Conservation (phyloP, 73 alveolate species). For the Blepharisma stoltei region DNA sequence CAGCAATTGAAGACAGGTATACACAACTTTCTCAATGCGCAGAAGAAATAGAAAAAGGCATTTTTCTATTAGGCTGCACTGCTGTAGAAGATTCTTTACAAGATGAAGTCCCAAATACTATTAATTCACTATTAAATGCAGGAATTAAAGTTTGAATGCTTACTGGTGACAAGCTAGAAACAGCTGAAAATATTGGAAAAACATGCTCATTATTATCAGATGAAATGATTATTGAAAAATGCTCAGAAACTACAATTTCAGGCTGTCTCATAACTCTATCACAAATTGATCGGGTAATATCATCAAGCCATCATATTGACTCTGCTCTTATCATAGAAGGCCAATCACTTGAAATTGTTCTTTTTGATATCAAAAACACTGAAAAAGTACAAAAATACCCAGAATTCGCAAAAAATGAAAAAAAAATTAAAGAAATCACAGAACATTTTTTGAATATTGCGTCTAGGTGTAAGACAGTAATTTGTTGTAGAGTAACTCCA, state of each 20-base stretch:
- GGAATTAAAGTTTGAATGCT: constrained; percentile 65
- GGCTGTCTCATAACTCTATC: constrained; percentile 4
- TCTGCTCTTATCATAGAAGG: constrained; percentile 34
- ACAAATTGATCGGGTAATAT: background rate
- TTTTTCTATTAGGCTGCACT: constrained; percentile 79
- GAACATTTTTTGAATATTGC: constrained; percentile 20
- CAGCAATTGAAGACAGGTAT: constrained; percentile 25
- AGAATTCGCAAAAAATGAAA: background rate
- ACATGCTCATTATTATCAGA: background rate
- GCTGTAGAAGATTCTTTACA: constrained; percentile 97
- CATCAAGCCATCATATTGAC: background rate
- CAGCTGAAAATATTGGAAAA: constrained; percentile 75
- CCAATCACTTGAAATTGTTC: background rate
- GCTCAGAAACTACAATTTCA: background rate
- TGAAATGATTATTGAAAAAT: constrained; percentile 16
- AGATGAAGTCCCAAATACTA: constrained; percentile 93
- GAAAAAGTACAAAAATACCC: background rate
- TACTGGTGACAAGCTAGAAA: constrained; percentile 98
- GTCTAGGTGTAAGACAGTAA: constrained; percentile 57
- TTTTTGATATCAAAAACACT: background rate
- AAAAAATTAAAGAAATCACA: background rate
- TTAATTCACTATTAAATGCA: constrained; percentile 84
- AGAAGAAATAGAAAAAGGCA: constrained; percentile 69
- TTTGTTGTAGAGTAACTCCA: constrained; percentile 89
- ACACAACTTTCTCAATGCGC: constrained; percentile 31